phyloP scores from a whole-genome alignment of 192 early-diverging fungal genomes.

The Coemansia aciculifera region DNA sequence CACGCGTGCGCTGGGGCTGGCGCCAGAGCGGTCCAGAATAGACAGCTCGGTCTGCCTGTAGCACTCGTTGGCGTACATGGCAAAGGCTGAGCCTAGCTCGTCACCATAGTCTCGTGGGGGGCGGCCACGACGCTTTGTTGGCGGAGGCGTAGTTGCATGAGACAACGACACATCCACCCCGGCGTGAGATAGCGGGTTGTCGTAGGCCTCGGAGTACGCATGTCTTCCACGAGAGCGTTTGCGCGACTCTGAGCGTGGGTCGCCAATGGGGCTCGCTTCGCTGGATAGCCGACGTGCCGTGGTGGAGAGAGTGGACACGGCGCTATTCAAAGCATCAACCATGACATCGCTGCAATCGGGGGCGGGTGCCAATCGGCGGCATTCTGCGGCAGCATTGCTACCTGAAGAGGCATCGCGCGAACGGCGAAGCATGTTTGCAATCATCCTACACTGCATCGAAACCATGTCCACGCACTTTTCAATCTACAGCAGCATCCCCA shows the following conservation, averaged over 20 bases:
- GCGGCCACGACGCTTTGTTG: slow-evolving; percentile 51
- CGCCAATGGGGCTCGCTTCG: slow-evolving; percentile 19
- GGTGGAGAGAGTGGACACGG: slow-evolving; percentile 30
- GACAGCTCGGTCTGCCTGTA: slow-evolving; percentile 20
- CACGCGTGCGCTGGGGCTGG: slow-evolving; percentile 1
- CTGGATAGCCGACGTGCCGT: slow-evolving; percentile 33
- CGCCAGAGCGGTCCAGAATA: slow-evolving; percentile 19
- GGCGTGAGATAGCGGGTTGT: slow-evolving; percentile 1
- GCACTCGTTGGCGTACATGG: slow-evolving; percentile 46
- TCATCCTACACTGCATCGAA: slow-evolving; percentile 54
- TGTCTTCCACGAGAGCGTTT: slow-evolving; percentile 36
- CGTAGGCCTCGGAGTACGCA: neutral
- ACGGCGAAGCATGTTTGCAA: slow-evolving; percentile 51
- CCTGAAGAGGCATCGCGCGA: slow-evolving; percentile 34
- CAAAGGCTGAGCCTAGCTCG: slow-evolving; percentile 52
- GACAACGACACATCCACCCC: slow-evolving; percentile 11
- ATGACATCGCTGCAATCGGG: slow-evolving; percentile 31
- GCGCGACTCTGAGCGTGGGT: slow-evolving; percentile 21
- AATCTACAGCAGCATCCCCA: slow-evolving; percentile 32
- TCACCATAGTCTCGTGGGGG: slow-evolving; percentile 56
- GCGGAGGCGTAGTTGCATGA: slow-evolving; percentile 25
- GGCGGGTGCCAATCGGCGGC: neutral
- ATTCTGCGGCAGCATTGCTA: neutral
- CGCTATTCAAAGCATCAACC: slow-evolving; percentile 40
- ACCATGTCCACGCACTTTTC: slow-evolving; percentile 54